Evolutionary conservation across 305 asterid genomes (phyloP), one percentile per base, ranked within the genome.

Genomic region (Fraxinus greggii): DNA sequence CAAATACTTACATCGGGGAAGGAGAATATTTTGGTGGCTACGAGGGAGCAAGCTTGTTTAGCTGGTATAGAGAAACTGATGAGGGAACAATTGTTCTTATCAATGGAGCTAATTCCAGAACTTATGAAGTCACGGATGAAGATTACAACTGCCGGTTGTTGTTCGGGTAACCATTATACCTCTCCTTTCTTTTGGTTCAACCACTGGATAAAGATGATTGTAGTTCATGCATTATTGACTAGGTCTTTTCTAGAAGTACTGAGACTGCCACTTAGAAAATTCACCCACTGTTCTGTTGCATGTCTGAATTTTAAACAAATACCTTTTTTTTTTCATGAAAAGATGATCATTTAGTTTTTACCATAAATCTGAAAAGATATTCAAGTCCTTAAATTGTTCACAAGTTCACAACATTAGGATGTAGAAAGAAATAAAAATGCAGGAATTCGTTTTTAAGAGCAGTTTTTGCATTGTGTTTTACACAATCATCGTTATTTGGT

Each of bases 1-100:
- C 90, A 73, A 89, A 89, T 87, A 88, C 91, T 74, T 94, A 91
- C 82, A 61, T 83, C 81, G 99, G 98, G 69, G 98, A 91, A 85
- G 99, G 98, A 80, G 91, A 90, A 76, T 97, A 97, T 87, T 95
- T 91, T 85, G 99, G 99, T 80, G 98, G 99, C 75, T 81, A 91
- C 45, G 97, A 95, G 92, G 99, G 98, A 89, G 89, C 88, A 48
- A 93, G 98, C 93, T 87, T 91, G 83, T 92, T 88, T 88, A 92
- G 97, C 91, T 97, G 99, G 99, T 91, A 92, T 78, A 91, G 97
- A 88, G 89, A 90, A 91, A 91, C 90, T 56, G 92, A 87, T 56
- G 97, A 91, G 36, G 97, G 95, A 84, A 84, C 88, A 13, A 85
- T 70, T 24, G 86, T 86, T 89, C 93, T 89, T 61, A 91, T 95